These are phyloP conservation scores for Ogataea saltuana DNA, from an alignment of 805 yeast species.

Conservation along the genomic window DNA sequence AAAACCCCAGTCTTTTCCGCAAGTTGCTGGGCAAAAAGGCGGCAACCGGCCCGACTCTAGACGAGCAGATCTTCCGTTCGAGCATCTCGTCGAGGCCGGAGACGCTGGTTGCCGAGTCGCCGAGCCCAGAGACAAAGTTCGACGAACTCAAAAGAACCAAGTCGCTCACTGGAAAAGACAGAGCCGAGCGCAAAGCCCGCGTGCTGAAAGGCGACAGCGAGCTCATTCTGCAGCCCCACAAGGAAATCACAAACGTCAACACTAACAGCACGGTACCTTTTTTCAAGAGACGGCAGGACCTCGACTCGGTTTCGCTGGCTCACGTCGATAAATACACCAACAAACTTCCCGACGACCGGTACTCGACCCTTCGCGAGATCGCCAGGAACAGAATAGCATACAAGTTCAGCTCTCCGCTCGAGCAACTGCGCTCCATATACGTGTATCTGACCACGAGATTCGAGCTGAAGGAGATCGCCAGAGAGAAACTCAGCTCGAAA, in stretches of 20 bases:
- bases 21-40: conserved; percentile 41
- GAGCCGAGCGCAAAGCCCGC: conserved; percentile 66
- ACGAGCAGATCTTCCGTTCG: conserved; percentile 34
- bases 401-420: conserved; percentile 53
- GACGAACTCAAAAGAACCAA: conserved; percentile 75
- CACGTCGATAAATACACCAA: conserved; percentile 48
- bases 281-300: conserved; percentile 7
- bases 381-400: conserved; percentile 53
- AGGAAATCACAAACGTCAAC: conserved; percentile 44
- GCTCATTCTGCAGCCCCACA: conserved; percentile 63
- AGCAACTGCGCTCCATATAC: conserved; percentile 65
- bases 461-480: conserved; percentile 40
- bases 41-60: conserved; percentile 34
- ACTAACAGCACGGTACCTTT: conserved; percentile 43
- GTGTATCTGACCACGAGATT: conserved; percentile 63
- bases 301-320: conserved; percentile 32
- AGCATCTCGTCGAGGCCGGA: conserved; percentile 33
- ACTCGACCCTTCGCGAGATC: conserved; percentile 54
- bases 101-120: too few relatives aligned
- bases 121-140: too few relatives aligned
- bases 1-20: conserved; percentile 44
- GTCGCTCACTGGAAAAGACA: conserved; percentile 66
- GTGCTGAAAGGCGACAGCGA: conserved; percentile 61
- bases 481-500: conserved; percentile 36
- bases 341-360: conserved; percentile 38